Conservation (phyloP, 441 rosid genomes). For the Pelargonium fulgidum region DNA sequence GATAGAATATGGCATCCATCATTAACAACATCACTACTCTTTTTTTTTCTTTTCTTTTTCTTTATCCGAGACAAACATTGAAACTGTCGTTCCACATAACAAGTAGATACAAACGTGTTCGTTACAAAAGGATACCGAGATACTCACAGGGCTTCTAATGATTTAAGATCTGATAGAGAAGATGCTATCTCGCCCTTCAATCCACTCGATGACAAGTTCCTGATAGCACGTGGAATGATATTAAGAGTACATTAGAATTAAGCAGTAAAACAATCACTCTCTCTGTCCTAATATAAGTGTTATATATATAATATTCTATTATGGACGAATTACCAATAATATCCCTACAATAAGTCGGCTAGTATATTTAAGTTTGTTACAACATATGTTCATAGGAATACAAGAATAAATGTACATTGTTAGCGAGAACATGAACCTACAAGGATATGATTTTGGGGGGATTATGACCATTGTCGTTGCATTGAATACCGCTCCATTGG, state of each 20-base stretch:
- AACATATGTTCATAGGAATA: too few species aligned
- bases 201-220: constrained; percentile 15
- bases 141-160: neutral
- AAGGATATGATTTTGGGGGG: constrained; percentile 1
- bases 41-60: too few species aligned
- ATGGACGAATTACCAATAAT: too few species aligned
- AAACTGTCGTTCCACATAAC: neutral
- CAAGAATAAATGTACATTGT: too few species aligned
- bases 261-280: neutral
- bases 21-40: too few species aligned
- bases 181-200: constrained; percentile 8
- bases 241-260: neutral
- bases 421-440: neutral
- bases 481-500: constrained; percentile 9
- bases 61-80: too few species aligned
- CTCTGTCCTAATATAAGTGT: too few species aligned
- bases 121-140: too few species aligned
- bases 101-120: too few species aligned
- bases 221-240: neutral
- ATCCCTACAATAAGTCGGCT: too few species aligned
- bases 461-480: neutral
- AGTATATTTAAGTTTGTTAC: too few species aligned
- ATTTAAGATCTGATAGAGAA: neutral
- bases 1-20: neutral
- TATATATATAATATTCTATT: too few species aligned